Conservation (phyloP, 1,139 yeast species). For the Hansenula lynferdii region DNA sequence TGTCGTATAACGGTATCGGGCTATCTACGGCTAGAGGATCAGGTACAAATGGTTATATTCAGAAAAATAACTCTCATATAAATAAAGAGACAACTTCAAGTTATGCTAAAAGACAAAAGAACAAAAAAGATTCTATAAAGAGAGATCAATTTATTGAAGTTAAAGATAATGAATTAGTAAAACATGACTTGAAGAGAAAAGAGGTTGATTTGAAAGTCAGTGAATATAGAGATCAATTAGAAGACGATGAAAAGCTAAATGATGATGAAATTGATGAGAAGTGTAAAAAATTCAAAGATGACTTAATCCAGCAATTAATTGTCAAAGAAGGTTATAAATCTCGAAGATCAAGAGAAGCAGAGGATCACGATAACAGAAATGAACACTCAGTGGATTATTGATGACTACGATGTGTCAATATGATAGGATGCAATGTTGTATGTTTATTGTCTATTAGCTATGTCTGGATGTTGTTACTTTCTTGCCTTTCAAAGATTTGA, state of each 20-base stretch:
- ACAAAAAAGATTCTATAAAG: constrained; percentile 11
- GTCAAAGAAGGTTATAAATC: constrained; percentile 9
- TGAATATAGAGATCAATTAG: constrained; percentile 20
- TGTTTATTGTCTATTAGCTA: constrained; percentile 4
- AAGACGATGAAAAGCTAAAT: constrained; percentile 16
- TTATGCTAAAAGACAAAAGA: constrained; percentile 16
- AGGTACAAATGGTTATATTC: constrained; percentile 23
- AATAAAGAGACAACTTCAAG: too few relatives aligned
- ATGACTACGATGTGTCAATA: constrained; percentile 1
- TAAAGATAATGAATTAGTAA: constrained; percentile 13
- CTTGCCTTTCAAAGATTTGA: too few relatives aligned
- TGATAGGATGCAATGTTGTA: constrained; percentile 3
- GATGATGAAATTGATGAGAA: constrained; percentile 18
- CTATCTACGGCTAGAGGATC: constrained; percentile 23
- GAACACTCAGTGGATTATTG: too few relatives aligned
- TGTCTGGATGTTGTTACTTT: background rate
- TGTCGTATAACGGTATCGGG: constrained; percentile 25
- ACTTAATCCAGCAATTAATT: constrained; percentile 6
- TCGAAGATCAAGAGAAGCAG: constrained; percentile 8
- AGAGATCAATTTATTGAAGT: constrained; percentile 6
- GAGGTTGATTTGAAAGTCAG: constrained; percentile 18
- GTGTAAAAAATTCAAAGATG: constrained; percentile 14
- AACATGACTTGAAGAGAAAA: constrained; percentile 16
- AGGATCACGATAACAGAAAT: too few relatives aligned
- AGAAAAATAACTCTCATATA: constrained; percentile 17